These are phyloP conservation scores for Canavalia gladiata DNA, from an alignment of 306 rosid genomes.

Conservation along the genomic window DNA sequence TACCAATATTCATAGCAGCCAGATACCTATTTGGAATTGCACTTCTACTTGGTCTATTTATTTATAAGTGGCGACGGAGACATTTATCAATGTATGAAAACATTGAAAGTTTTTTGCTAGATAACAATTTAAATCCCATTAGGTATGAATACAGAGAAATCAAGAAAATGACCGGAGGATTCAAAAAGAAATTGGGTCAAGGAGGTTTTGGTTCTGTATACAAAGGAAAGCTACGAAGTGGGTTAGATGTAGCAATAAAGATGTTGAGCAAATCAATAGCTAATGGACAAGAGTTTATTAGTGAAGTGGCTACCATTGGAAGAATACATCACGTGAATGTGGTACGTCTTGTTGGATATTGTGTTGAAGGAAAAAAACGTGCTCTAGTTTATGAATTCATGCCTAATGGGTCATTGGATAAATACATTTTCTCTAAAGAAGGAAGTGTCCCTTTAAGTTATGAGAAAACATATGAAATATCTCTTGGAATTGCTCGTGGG, in stretches of 20 bases:
- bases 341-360: slow-evolving; percentile 16
- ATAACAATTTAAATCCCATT: slow-evolving; percentile 32
- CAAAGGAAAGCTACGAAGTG: slow-evolving; percentile 36
- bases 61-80: slow-evolving; percentile 38
- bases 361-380: not conserved
- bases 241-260: slow-evolving; percentile 36
- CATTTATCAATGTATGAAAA: slow-evolving; percentile 41
- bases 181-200: slow-evolving; percentile 42
- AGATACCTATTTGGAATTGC: slow-evolving; percentile 19
- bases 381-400: slow-evolving; percentile 43
- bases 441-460: not conserved
- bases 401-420: slow-evolving; percentile 47
- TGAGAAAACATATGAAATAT: slow-evolving; percentile 18
- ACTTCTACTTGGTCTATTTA: not conserved
- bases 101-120: slow-evolving; percentile 40
- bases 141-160: slow-evolving; percentile 39
- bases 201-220: slow-evolving; percentile 46
- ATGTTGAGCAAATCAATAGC: slow-evolving; percentile 5
- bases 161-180: slow-evolving; percentile 38
- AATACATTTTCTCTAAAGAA: slow-evolving; percentile 32
- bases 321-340: slow-evolving; percentile 10
- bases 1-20: not conserved
- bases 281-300: slow-evolving; percentile 45
- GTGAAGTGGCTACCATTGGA: slow-evolving; percentile 27
- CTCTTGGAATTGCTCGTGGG: slow-evolving; percentile 40